These are phyloP conservation scores for Candida boleticola DNA, from an alignment of 805 yeast genomes.

Conservation along the genomic window DNA sequence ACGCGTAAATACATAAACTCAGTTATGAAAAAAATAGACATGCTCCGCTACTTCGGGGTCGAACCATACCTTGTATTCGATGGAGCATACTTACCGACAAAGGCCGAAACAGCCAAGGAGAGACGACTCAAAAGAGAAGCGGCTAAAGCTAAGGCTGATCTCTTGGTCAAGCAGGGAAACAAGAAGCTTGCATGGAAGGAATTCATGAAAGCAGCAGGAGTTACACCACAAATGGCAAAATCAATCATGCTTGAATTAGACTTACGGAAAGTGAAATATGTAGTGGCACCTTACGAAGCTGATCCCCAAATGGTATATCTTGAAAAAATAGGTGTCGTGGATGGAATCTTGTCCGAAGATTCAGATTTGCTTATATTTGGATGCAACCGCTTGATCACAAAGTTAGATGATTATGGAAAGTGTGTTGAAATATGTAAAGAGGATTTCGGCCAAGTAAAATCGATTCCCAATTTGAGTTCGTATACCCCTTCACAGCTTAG, in stretches of 20 bases:
- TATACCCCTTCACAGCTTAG: constrained; percentile 60
- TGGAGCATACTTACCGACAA: constrained; percentile 83
- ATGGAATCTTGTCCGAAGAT: constrained; percentile 90
- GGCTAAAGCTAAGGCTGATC: constrained; percentile 57
- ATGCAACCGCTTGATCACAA: constrained; percentile 70
- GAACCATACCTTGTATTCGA: constrained; percentile 90
- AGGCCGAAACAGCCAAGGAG: constrained; percentile 67
- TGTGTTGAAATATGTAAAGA: constrained; percentile 68
- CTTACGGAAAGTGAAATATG: constrained; percentile 53
- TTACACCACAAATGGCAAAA: constrained; percentile 90
- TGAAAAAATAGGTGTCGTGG: constrained; percentile 69
- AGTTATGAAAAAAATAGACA: constrained; percentile 61
- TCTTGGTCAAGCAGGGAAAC: constrained; percentile 52
- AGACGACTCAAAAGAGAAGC: constrained; percentile 56
- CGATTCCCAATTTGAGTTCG: constrained; percentile 47
- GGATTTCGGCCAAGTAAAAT: constrained; percentile 48
- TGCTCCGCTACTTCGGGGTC: constrained; percentile 67
- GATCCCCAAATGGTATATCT: constrained; percentile 94
- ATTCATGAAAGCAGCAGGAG: constrained; percentile 77
- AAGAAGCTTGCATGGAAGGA: constrained; percentile 59
- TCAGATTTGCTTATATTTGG: constrained; percentile 93
- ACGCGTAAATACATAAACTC: constrained; percentile 73
- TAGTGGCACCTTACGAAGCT: constrained; percentile 98
- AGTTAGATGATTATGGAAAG: constrained; percentile 70
- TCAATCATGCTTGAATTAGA: constrained; percentile 73